phyloP scores from a whole-genome alignment of 208 protist genomes.

The Herpetomonas muscarum region DNA sequence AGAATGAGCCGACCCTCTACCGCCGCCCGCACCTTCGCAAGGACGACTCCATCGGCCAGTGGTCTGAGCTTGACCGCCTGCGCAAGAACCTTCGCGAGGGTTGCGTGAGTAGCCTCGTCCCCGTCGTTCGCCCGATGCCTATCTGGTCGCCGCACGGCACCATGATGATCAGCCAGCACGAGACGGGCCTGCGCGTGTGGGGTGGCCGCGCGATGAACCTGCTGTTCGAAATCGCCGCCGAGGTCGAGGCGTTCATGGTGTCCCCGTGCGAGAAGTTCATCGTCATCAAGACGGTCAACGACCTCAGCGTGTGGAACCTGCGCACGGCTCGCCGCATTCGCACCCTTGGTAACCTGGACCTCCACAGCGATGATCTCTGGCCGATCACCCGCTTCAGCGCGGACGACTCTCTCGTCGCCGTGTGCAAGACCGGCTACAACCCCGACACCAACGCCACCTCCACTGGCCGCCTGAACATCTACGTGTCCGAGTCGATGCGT shows the following conservation, averaged over 20 bases:
- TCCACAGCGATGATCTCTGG: conserved; percentile 73
- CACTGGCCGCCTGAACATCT: conserved; percentile 71
- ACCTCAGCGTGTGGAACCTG: conserved; percentile 80
- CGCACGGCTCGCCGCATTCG: conserved; percentile 76
- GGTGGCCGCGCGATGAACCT: conserved; percentile 77
- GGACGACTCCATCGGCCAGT: conserved; percentile 61
- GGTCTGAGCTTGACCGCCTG: conserved; percentile 78
- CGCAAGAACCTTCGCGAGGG: conserved; percentile 54
- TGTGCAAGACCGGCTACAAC: conserved; percentile 64
- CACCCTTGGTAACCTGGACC: conserved; percentile 75
- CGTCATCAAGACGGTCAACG: conserved; percentile 75
- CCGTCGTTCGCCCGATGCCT: conserved; percentile 64
- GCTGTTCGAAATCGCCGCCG: conserved; percentile 74
- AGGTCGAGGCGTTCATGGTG: conserved; percentile 79
- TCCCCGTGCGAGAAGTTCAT: conserved; percentile 88
- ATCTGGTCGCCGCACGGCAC: conserved; percentile 84
- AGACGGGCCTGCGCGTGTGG: conserved; percentile 76
- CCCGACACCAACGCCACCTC: conserved; percentile 22
- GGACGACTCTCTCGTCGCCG: conserved; percentile 78
- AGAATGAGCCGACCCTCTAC: conserved; percentile 67
- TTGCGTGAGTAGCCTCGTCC: conserved; percentile 61
- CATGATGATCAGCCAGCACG: conserved; percentile 78
- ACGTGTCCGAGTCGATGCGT: conserved; percentile 70
- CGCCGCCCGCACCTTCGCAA: conserved; percentile 61
- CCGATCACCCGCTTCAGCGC: conserved; percentile 85